Percentiles rank a stretch among this genome's conserved stretches.
These are phyloP conservation scores for Chrysanthemum lavandulifolium DNA, from an alignment of 129 eudicot species.

Conservation along the genomic window DNA sequence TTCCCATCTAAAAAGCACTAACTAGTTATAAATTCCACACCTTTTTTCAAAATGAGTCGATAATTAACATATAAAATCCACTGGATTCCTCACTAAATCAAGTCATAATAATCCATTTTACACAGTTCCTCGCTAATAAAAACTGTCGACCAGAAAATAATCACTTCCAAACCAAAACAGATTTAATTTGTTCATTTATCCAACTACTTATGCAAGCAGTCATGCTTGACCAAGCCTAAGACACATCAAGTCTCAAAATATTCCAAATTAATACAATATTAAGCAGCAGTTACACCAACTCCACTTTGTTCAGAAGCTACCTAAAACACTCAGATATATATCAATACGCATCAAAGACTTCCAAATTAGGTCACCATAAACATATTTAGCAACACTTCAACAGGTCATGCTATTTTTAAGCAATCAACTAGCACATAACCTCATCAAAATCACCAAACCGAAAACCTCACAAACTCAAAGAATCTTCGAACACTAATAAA, in stretches of 20 bases:
- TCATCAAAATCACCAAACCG: slow-evolving; percentile 2
- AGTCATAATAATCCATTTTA: neutral
- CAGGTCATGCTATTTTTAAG: slow-evolving; percentile 16
- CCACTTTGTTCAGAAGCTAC: too few species aligned
- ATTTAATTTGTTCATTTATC: slow-evolving; percentile 1
- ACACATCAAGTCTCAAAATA: slow-evolving; percentile 22
- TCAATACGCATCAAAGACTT: neutral
- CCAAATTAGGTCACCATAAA: slow-evolving; percentile 18
- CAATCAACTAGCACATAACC: slow-evolving; percentile 9
- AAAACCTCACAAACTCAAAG: neutral
- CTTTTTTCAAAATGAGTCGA: neutral
- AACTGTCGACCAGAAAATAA: slow-evolving; percentile 9
- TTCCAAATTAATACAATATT: slow-evolving; percentile 9
- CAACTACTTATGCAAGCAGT: slow-evolving; percentile 13
- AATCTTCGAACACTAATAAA: slow-evolving; percentile 1
- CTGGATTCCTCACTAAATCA: neutral
- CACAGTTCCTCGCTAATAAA: slow-evolving; percentile 1
- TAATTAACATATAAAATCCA: neutral
- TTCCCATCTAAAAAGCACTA: neutral
- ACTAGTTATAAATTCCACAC: slow-evolving; percentile 3
- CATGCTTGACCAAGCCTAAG: slow-evolving; percentile 19
- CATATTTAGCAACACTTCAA: neutral
- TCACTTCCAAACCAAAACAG: slow-evolving; percentile 20
- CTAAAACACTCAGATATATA: too few species aligned
- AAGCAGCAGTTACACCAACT: slow-evolving; percentile 1